Conservation (phyloP, 225 moss, liverwort and hornwort species). For the Asterella californica region DNA sequence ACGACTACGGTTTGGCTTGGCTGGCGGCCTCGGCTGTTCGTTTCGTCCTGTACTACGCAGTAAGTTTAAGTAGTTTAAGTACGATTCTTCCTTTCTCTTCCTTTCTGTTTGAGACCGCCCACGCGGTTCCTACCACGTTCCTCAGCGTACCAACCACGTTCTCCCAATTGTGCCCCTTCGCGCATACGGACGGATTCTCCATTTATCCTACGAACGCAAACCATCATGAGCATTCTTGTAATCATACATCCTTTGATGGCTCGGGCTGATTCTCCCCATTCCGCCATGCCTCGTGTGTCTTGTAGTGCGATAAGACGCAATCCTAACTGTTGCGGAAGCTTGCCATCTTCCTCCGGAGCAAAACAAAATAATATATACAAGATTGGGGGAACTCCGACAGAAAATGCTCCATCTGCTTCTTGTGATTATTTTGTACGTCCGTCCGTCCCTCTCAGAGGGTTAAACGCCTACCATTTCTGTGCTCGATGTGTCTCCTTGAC, state of each 20-base stretch:
- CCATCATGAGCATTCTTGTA: neutral
- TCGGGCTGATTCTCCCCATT: neutral
- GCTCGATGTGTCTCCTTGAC: no score
- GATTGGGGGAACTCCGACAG: no score
- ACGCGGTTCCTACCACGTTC: constrained; percentile 15
- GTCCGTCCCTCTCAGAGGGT: no score
- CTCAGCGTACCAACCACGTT: constrained; percentile 1
- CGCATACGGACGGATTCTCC: neutral
- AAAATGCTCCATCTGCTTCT: no score
- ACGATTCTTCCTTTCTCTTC: neutral
- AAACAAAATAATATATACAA: no score
- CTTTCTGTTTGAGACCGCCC: neutral
- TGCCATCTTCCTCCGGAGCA: neutral
- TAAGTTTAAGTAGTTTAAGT: no score
- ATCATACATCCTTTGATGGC: constrained; percentile 1
- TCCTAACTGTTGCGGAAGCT: neutral
- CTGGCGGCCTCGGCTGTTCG: neutral
- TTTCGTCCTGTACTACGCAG: neutral
- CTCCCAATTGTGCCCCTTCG: neutral
- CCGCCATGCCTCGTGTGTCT: neutral
- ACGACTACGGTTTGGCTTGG: neutral
- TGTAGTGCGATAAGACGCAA: neutral
- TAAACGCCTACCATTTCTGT: no score
- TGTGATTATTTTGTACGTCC: no score
- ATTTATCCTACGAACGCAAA: neutral